Base-by-base conservation (phyloP, 1,284 basidiomycete species). In the Dichomitus squalens region DNA sequence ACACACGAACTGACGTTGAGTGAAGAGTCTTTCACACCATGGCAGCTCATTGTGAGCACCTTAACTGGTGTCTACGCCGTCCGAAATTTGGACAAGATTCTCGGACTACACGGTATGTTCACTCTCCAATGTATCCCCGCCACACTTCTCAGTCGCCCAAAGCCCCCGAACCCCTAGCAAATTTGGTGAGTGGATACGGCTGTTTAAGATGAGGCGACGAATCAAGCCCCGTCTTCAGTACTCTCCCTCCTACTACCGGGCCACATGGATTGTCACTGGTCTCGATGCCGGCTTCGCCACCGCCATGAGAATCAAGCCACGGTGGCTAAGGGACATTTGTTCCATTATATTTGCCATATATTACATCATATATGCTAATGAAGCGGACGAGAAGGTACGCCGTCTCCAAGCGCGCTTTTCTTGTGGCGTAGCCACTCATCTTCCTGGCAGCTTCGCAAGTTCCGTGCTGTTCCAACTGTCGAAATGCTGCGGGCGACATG, bases 201-300 rank as follows among this genome's bases (percentile, higher is more conserved):
- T 25, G 14, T 41, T 16, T 12, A n/a, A 6, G 12, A 21, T 3
- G 18, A 21, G 21, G 27, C 23, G 18, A n/a, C 3, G 5, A 4
- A 18, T 40, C 39, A 23, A 31, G 36, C 39, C 29, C 25, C 40
- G 51, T 55, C 34, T 54, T 29, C 38, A 95, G 92, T 98, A 98
- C 71, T 93, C 94, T 1, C 83, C 92, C 2, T 90, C 93, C 7
- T 98, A 96, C 72, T 98, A 96, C 73, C 88, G 96, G 27, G 96
- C 95, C n/a, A 97, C 96, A 47, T 99, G 96, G 91, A 88, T 99
- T 64, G 87, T 77, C 52, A 96, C 91, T 0, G 96, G 95, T 0
- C 80, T 98, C n/a, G 96, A 99, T 70, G 95, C 96, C 0, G 96
- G 96, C 1, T 98, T 98, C 69, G 94, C 96, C 0, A 95, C 95